These are phyloP conservation scores for Lipomyces chichibuensis DNA, from an alignment of 805 yeast species.

Conservation along the genomic window DNA sequence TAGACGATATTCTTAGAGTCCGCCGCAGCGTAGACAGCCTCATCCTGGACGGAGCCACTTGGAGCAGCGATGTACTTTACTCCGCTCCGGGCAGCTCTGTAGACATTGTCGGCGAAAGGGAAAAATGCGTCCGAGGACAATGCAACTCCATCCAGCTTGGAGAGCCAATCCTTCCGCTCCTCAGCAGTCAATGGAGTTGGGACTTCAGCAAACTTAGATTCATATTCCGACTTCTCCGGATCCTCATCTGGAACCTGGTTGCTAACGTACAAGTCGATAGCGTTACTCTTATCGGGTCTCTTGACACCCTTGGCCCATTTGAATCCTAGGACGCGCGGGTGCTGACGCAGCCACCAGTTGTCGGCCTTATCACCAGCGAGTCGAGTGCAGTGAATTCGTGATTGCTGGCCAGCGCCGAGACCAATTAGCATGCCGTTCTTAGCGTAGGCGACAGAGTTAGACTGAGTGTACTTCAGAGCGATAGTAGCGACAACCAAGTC, in stretches of 20 bases:
- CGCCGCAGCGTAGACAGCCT: conserved; percentile 94
- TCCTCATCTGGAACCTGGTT: conserved; percentile 87
- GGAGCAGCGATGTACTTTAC: conserved; percentile 97
- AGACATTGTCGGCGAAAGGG: conserved; percentile 99
- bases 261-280: conserved; percentile 91
- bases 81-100: conserved; percentile 96
- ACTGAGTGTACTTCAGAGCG: conserved; percentile 96
- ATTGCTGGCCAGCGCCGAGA: conserved; percentile 99
- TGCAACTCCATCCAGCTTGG: conserved; percentile 80
- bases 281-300: conserved; percentile 98
- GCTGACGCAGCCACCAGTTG: conserved; percentile 99
- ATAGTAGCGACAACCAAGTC: conserved; percentile 97
- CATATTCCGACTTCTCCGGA: conserved; percentile 92
- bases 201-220: conserved; percentile 77
- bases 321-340: conserved; percentile 88
- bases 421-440: conserved; percentile 99
- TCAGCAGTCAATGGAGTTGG: conserved; percentile 81
- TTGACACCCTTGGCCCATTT: conserved; percentile 98
- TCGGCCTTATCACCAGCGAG: conserved; percentile 99
- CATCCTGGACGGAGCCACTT: conserved; percentile 96
- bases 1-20: conserved; percentile 87
- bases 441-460: conserved; percentile 97
- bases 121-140: conserved; percentile 97
- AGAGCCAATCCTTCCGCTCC: conserved; percentile 88
- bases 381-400: conserved; percentile 98